These are phyloP conservation scores for Aspergillus hancockii DNA, from an alignment of 495 filamentous ascomycete species.

Conservation along the genomic window DNA sequence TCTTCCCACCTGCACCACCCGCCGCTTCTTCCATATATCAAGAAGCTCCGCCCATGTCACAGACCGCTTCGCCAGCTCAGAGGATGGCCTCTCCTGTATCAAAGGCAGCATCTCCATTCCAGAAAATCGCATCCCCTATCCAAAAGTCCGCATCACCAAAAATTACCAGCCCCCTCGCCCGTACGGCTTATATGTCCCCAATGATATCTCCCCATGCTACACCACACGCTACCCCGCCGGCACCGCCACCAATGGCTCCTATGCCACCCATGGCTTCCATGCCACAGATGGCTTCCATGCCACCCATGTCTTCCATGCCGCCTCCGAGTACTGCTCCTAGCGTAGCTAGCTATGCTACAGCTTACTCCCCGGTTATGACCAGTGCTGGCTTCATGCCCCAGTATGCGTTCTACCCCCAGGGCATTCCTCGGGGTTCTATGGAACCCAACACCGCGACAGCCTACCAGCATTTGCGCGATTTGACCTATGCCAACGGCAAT, in stretches of 20 bases:
- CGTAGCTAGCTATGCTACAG: slow-evolving; percentile 29
- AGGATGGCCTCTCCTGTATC: slow-evolving; percentile 17
- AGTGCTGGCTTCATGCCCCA: slow-evolving; percentile 35
- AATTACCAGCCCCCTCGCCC: slow-evolving; percentile 42
- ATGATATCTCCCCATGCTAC: slow-evolving; percentile 41
- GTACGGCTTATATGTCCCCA: slow-evolving; percentile 36
- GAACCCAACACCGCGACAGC: slow-evolving; percentile 35
- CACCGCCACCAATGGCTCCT: slow-evolving; percentile 22
- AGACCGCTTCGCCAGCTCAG: slow-evolving; percentile 22
- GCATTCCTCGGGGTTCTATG: slow-evolving; percentile 34
- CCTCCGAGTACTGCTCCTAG: slow-evolving; percentile 3
- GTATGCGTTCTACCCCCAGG: slow-evolving; percentile 35
- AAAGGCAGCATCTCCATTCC: slow-evolving; percentile 25
- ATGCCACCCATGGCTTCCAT: slow-evolving; percentile 25
- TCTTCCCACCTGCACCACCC: slow-evolving; percentile 12
- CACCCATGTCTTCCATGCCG: slow-evolving; percentile 20
- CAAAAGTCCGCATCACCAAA: slow-evolving; percentile 38
- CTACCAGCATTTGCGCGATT: slow-evolving; percentile 35
- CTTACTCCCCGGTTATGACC: slow-evolving; percentile 43
- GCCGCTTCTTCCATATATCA: slow-evolving; percentile 20
- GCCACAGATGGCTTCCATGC: slow-evolving; percentile 14
- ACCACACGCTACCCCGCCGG: slow-evolving; percentile 20
- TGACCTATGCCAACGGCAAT: slow-evolving; percentile 21
- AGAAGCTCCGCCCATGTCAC: slow-evolving; percentile 14
- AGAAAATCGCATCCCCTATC: slow-evolving; percentile 22